These are phyloP conservation scores for Acorus calamus DNA, from an alignment of 106 monocot genomes.

Conservation along the genomic window DNA sequence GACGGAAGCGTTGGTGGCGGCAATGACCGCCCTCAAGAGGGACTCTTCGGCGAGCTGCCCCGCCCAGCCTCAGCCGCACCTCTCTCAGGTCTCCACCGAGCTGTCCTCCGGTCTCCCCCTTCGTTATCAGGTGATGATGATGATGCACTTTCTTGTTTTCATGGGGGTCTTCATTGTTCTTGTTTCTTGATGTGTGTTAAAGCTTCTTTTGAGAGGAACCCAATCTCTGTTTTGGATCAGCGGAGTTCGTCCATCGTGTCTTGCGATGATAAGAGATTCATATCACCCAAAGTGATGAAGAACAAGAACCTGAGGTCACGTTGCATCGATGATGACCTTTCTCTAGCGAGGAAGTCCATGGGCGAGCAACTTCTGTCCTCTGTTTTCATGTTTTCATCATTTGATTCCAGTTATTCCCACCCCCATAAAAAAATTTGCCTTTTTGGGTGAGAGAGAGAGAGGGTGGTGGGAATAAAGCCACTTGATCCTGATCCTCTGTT, in stretches of 20 bases:
- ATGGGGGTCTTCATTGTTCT: neutral
- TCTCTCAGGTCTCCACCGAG: neutral
- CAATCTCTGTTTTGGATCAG: neutral
- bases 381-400: no score
- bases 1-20: neutral
- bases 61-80: neutral
- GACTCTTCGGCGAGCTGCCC: neutral
- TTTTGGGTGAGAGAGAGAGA: no score
- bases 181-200: neutral
- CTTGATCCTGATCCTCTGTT: no score
- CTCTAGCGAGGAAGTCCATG: no score
- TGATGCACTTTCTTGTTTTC: neutral
- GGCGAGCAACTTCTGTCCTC: no score
- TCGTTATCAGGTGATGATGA: neutral
- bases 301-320: neutral
- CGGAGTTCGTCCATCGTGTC: constrained; percentile 3
- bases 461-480: no score
- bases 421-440: no score
- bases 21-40: neutral
- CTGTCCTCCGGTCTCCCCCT: neutral
- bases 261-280: constrained; percentile 3
- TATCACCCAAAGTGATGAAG: neutral
- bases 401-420: no score
- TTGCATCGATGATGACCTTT: no score
- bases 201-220: neutral